A percentile compares a stretch with the other conserved stretches of the same genome.
Conservation (phyloP, 2,329 filamentous ascomycete species). For the Lithohypha guttulata region DNA sequence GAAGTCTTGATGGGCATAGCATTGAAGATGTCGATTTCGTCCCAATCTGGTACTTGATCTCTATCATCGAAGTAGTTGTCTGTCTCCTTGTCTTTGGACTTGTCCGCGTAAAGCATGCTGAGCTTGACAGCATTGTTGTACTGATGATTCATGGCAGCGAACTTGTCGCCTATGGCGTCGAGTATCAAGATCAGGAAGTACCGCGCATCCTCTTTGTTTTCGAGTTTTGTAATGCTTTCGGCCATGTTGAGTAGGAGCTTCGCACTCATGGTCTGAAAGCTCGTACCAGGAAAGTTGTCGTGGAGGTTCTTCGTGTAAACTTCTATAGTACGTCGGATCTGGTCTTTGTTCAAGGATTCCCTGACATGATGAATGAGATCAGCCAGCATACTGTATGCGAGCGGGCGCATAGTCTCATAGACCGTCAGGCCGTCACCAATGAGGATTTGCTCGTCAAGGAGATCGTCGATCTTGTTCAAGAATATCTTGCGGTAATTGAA, state of each 20-base stretch:
- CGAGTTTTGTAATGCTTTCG: slow-evolving; percentile 88
- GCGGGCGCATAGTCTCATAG: slow-evolving; percentile 86
- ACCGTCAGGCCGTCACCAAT: slow-evolving; percentile 95
- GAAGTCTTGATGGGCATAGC: slow-evolving; percentile 94
- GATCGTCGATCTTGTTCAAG: slow-evolving; percentile 82
- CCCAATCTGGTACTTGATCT: slow-evolving; percentile 78
- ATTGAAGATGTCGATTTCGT: slow-evolving; percentile 94
- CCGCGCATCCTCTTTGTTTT: slow-evolving; percentile 84
- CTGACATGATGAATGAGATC: slow-evolving; percentile 96
- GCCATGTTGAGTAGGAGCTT: slow-evolving; percentile 96
- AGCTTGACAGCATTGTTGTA: slow-evolving; percentile 92
- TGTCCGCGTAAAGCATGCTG: slow-evolving; percentile 63
- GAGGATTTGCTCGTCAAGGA: slow-evolving; percentile 84
- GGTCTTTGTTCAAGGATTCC: slow-evolving; percentile 74
- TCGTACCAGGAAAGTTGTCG: slow-evolving; percentile 92
- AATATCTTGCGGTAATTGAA: slow-evolving; percentile 98
- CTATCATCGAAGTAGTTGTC: slow-evolving; percentile 81
- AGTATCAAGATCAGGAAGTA: slow-evolving; percentile 96
- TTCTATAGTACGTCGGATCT: slow-evolving; percentile 90
- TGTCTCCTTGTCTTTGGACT: slow-evolving; percentile 49
- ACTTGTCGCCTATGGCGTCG: slow-evolving; percentile 96
- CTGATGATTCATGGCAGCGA: slow-evolving; percentile 93
- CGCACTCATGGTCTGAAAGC: slow-evolving; percentile 98
- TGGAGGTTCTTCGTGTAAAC: slow-evolving; percentile 95
- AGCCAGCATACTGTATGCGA: slow-evolving; percentile 97